Base-by-base conservation (phyloP, 228 moss, liverwort and hornwort species). In the Sphagnum fallax region DNA sequence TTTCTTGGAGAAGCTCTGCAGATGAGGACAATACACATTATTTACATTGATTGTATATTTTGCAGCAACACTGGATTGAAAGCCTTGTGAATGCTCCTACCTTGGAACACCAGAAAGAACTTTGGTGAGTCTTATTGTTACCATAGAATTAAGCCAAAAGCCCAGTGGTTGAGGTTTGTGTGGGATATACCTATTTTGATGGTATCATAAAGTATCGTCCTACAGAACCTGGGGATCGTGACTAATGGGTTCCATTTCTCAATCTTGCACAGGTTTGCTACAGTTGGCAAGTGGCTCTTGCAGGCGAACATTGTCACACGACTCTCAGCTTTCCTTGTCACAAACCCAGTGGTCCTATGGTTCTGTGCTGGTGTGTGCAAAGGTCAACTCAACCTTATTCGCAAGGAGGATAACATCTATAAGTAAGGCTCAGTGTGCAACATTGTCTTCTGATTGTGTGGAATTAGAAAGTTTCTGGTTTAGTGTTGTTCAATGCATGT, bases 41-140 rank as follows among this genome's bases (percentile, higher is more conserved):
- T 32, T 32, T 3, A 32, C 32, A 32, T 32, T 32, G 32, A 32
- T 32, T 32, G 32, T 32, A 32, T 32, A 32, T 32, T 32, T 32
- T 32, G 32, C 32, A 96, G 93, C 93, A 97, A 85, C 89, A 82
- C 55, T 97, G 97, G 97, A 83, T 97, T 69, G 93, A 97, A 6
- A 90, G 93, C 65, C 93, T 97, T 68, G 97, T 97, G 68, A 97
- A 97, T 57, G 97, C 97, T 18, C 97, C 97, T 10, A 93, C 97
- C 53, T 77, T 97, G 75, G 93, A 97, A 68, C 83, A 85, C 87
- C 97, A 97, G 62, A 97, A 86, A 71, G 97, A 93, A 67, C 86
- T 97, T 13, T 97, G 97, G 82, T 84, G 74, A 53, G 32, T 32
- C 32, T 32, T 32, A 32, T 32, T 32, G 32, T 32, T 32, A 32